A percentile compares a stretch with the other conserved stretches of the same genome.
phyloP scores from a whole-genome alignment of 129 eudicot genomes.

The Flaveria linearis region DNA sequence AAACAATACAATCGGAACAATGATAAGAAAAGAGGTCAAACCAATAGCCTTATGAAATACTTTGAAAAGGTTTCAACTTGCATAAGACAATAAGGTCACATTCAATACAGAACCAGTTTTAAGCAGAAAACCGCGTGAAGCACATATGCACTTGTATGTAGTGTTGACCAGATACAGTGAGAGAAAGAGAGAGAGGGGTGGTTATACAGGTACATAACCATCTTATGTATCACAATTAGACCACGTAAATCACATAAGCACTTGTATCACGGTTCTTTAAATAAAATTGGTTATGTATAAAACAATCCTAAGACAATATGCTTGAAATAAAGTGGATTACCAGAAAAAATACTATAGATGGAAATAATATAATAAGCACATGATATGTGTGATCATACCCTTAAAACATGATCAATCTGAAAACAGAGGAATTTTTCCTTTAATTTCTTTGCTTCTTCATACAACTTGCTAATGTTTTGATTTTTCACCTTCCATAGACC shows the following conservation, averaged over 20 bases:
- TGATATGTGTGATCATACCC: conserved; percentile 48
- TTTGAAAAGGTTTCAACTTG: too few relatives aligned
- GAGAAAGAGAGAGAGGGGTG: too few relatives aligned
- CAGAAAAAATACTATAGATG: background rate
- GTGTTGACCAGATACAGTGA: background rate
- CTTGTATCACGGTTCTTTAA: background rate
- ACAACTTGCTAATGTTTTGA: conserved; percentile 59
- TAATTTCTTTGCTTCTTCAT: conserved; percentile 69
- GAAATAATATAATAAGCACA: background rate
- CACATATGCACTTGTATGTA: background rate
- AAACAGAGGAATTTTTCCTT: conserved; percentile 71
- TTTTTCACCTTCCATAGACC: conserved; percentile 85
- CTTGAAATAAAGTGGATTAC: background rate
- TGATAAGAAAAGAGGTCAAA: too few relatives aligned
- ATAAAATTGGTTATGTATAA: background rate
- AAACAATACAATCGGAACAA: too few relatives aligned
- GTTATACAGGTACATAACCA: background rate
- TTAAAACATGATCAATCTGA: conserved; percentile 64
- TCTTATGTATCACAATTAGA: background rate
- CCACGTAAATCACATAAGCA: too few relatives aligned
- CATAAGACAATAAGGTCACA: too few relatives aligned
- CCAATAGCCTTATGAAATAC: too few relatives aligned
- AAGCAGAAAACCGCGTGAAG: background rate
- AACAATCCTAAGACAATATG: background rate
- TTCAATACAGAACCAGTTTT: too few relatives aligned